Percentiles rank a stretch among this genome's conserved stretches.
These are phyloP conservation scores for Hypoxylon lenormandii DNA, from an alignment of 495 filamentous ascomycete genomes.

Conservation along the genomic window DNA sequence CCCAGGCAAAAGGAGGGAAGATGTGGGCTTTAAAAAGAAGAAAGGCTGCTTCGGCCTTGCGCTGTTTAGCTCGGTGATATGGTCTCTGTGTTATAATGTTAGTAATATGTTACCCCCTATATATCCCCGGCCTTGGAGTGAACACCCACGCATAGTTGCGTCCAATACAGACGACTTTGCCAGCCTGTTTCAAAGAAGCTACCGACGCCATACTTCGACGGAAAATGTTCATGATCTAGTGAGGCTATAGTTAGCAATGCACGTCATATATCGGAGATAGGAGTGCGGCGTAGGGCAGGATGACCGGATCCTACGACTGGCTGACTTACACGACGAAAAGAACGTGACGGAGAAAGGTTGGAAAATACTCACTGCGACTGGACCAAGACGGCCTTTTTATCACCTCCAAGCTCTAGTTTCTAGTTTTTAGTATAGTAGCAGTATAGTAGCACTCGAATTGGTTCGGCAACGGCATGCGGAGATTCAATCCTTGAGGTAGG, in stretches of 20 bases:
- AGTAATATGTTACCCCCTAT: constrained; percentile 24
- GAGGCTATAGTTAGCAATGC: constrained; percentile 29
- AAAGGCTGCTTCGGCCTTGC: constrained; percentile 88
- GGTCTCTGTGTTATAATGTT: constrained; percentile 72
- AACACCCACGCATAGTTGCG: constrained; percentile 90
- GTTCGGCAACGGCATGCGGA: constrained; percentile 35
- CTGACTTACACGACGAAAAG: constrained; percentile 24
- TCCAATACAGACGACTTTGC: constrained; percentile 96
- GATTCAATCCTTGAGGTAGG: constrained; percentile 15
- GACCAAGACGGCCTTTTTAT: constrained; percentile 24
- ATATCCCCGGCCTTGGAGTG: constrained; percentile 20
- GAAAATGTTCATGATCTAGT: constrained; percentile 54
- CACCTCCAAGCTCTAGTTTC: background rate
- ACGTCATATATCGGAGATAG: background rate
- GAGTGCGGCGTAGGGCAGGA: constrained; percentile 10
- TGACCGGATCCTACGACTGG: constrained; percentile 11
- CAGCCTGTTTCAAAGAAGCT: constrained; percentile 74
- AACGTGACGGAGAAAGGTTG: constrained; percentile 27
- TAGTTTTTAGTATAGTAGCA: no score
- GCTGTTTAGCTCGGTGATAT: constrained; percentile 92
- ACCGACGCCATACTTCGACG: constrained; percentile 64
- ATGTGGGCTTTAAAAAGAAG: constrained; percentile 96
- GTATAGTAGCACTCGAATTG: constrained; percentile 3
- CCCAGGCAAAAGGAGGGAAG: constrained; percentile 80
- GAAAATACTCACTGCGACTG: constrained; percentile 18